phyloP scores from a whole-genome alignment of 345 rosid genomes.

The Citrus cavaleriei region DNA sequence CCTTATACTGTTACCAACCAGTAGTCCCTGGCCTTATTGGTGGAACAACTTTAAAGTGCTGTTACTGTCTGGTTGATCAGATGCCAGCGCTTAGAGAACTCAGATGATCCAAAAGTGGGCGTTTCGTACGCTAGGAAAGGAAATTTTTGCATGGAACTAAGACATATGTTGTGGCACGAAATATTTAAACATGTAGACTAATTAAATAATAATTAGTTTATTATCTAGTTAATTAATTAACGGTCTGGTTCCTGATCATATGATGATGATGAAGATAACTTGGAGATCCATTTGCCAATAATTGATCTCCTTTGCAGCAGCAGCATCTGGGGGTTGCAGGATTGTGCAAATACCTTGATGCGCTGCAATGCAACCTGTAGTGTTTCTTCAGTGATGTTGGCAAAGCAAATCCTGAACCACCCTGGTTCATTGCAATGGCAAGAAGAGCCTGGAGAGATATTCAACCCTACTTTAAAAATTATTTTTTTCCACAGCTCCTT shows the following conservation, averaged over 20 bases:
- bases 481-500: constrained; percentile 63
- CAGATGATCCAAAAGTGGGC: neutral
- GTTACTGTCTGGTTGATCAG: neutral
- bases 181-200: neutral
- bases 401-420: constrained; percentile 85
- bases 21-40: neutral
- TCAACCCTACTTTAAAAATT: constrained; percentile 58
- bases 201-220: neutral
- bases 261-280: constrained; percentile 18
- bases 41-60: neutral
- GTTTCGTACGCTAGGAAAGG: neutral
- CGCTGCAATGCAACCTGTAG: constrained; percentile 50
- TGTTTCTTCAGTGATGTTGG: constrained; percentile 52
- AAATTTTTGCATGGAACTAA: neutral
- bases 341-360: constrained; percentile 31
- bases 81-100: neutral
- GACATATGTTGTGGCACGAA: neutral
- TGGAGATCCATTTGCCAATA: constrained; percentile 41
- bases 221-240: neutral
- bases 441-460: constrained; percentile 80
- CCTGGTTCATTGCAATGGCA: constrained; percentile 90
- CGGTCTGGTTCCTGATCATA: constrained; percentile 28
- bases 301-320: constrained; percentile 18
- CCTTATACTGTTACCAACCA: neutral
- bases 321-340: constrained; percentile 1